Percentiles rank a stretch among this genome's conserved stretches.
Evolutionary conservation across 805 yeast genomes (phyloP).

Genomic region (Saccharomycopsis fibuligera): DNA sequence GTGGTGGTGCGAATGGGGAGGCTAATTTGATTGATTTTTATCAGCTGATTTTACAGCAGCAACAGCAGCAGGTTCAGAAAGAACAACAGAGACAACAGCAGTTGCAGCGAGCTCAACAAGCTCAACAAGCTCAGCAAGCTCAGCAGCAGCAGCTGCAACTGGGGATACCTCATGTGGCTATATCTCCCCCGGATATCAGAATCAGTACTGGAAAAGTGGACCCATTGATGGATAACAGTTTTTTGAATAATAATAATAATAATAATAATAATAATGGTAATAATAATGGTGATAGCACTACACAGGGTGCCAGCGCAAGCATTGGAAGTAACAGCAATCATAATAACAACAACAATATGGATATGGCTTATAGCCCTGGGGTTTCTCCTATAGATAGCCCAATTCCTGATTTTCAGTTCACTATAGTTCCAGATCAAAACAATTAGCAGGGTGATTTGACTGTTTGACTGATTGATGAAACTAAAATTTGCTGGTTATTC

Average conservation of each 20-base stretch:
- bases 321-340: background rate
- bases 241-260: background rate
- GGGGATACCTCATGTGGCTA: background rate
- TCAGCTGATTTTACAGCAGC: background rate
- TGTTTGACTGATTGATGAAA: no score
- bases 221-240: background rate
- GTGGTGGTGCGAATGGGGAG: background rate
- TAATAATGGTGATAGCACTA: background rate
- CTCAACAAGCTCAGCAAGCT: background rate
- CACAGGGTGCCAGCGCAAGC: background rate
- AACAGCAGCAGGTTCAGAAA: background rate
- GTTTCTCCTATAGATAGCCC: constrained; percentile 17
- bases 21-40: background rate
- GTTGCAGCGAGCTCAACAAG: background rate
- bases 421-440: background rate
- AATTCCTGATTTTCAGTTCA: constrained; percentile 18
- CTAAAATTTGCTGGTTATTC: no score
- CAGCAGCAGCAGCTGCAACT: no score
- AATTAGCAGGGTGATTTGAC: no score
- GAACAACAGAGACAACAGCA: background rate
- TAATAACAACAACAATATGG: constrained; percentile 1
- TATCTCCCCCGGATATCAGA: constrained; percentile 3
- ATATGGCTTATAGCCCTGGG: constrained; percentile 6
- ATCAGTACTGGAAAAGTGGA: background rate
- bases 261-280: background rate